Evolutionary conservation across 352 stramenopile species (phyloP).

Genomic region (Phytopythium chamaehyphon): DNA sequence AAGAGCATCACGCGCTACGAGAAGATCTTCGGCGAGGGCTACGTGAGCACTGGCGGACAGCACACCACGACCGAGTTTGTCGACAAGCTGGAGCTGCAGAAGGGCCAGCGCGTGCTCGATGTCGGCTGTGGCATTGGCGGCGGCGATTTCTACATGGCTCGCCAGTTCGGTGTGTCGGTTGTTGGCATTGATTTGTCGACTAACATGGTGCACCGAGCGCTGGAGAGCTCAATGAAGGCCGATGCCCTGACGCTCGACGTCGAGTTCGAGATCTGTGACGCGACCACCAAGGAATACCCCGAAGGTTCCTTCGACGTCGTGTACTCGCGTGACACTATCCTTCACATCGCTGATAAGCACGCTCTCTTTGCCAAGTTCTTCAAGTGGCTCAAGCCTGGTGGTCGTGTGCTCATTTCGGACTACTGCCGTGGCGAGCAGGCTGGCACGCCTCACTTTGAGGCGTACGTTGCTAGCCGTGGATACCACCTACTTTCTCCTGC

Average conservation of each 20-base stretch:
- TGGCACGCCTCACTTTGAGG: conserved; percentile 41
- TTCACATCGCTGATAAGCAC: conserved; percentile 65
- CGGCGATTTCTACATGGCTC: conserved; percentile 88
- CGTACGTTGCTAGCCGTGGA: conserved; percentile 55
- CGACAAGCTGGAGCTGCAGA: conserved; percentile 54
- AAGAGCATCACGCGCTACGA: conserved; percentile 68
- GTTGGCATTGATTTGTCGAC: conserved; percentile 71
- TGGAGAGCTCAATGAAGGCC: conserved; percentile 58
- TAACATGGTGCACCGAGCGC: conserved; percentile 69
- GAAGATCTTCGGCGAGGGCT: conserved; percentile 74
- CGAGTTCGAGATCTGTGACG: conserved; percentile 73
- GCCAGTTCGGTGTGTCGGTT: conserved; percentile 80
- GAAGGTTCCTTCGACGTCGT: conserved; percentile 64
- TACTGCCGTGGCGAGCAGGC: conserved; percentile 65
- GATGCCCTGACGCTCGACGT: conserved; percentile 28
- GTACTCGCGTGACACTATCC: conserved; percentile 75
- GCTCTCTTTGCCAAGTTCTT: conserved; percentile 63
- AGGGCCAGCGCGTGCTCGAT: conserved; percentile 75
- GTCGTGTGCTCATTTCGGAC: conserved; percentile 62
- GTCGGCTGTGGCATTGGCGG: conserved; percentile 90
- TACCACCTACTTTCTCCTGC: conserved; percentile 62
- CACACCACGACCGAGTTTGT: conserved; percentile 69
- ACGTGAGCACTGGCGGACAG: conserved; percentile 66
- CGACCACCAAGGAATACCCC: conserved; percentile 51
- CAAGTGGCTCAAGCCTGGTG: conserved; percentile 60